Percentiles rank a stretch among this genome's conserved stretches.
Conservation (phyloP, 192 early-diverging fungal species). For the Gaertneriomyces semiglobifer region DNA sequence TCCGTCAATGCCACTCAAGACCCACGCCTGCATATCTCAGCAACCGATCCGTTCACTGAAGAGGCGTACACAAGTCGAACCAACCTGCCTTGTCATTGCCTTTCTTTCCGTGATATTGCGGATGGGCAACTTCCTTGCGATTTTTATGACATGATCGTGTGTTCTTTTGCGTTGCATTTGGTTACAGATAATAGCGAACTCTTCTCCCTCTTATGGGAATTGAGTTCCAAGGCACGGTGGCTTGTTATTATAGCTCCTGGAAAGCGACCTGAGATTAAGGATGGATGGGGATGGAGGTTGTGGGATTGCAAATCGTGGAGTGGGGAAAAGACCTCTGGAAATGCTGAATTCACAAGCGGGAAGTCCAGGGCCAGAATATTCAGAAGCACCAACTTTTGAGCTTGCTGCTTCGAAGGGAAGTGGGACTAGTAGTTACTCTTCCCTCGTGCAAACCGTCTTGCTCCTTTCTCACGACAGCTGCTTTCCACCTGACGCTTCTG, state of each 20-base stretch:
- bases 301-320: slow-evolving; percentile 21
- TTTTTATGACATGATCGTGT: slow-evolving; percentile 12
- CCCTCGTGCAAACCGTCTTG: too few relatives aligned
- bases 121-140: slow-evolving; percentile 7
- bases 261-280: slow-evolving; percentile 22
- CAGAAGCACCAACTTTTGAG: too few relatives aligned
- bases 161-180: slow-evolving; percentile 24
- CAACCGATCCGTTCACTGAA: slow-evolving; percentile 17
- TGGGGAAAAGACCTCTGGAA: neutral
- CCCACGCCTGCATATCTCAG: slow-evolving; percentile 1
- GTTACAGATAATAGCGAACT: slow-evolving; percentile 10
- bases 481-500: too few relatives aligned
- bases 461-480: too few relatives aligned
- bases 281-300: slow-evolving; percentile 23
- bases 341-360: too few relatives aligned
- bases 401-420: too few relatives aligned
- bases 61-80: slow-evolving; percentile 11
- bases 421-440: too few relatives aligned
- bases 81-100: slow-evolving; percentile 9
- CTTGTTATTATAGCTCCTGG: slow-evolving; percentile 22
- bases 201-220: slow-evolving; percentile 22
- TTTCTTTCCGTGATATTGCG: slow-evolving; percentile 25
- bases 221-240: slow-evolving; percentile 14
- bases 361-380: too few relatives aligned
- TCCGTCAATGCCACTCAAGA: neutral